Evolutionary conservation across 1,284 basidiomycete species (phyloP), one percentile per base, ranked within the genome.

Genomic region (Ustilago vetiveriae): DNA sequence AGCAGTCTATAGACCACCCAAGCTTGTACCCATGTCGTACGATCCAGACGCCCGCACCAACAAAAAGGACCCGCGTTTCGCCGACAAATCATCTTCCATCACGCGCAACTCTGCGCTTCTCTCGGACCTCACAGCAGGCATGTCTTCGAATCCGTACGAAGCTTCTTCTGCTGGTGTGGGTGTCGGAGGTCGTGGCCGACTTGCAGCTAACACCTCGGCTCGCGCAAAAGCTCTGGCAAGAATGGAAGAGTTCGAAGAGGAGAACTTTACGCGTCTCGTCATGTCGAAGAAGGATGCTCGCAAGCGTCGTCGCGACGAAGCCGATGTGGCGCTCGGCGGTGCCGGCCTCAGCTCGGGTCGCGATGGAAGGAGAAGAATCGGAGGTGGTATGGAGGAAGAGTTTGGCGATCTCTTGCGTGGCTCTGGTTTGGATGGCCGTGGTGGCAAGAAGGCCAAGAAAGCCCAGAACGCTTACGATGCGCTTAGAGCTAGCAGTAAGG

Each of bases 221-320:
- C 89, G 92, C 22, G 90, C 90, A 9, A 86, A 88, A 30, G 89
- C 92, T 65, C 85, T 98, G 60, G 88, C 89, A 72, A 87, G 90
- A 13, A 89, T 97, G 84, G 88, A 88, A 48, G 90, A 92, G 69
- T 98, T 92, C 83, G 95, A 98, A 84, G 95, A 98, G 83, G 92
- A 92, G 51, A 95, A 97, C 83, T 94, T 98, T 84, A 93, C 91
- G 24, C 88, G 95, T 52, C 82, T 98, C 52, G 87, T 95, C 62
- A 90, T 94, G 87, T 91, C 90, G 82, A 98, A 97, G 86, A 90
- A 89, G 79, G 95, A 97, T 51, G 87, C 87, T 19, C 88, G 87
- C 79, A 85, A 89, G 52, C 86, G 95, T n/a, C 84, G 84, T 53
- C 86, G 89, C 63, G 95, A 98, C 82, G 95, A 98, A 82, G 92